Evolutionary conservation across 2,329 filamentous ascomycete genomes (phyloP).

Genomic region (Ceratocystis lukuohia): DNA sequence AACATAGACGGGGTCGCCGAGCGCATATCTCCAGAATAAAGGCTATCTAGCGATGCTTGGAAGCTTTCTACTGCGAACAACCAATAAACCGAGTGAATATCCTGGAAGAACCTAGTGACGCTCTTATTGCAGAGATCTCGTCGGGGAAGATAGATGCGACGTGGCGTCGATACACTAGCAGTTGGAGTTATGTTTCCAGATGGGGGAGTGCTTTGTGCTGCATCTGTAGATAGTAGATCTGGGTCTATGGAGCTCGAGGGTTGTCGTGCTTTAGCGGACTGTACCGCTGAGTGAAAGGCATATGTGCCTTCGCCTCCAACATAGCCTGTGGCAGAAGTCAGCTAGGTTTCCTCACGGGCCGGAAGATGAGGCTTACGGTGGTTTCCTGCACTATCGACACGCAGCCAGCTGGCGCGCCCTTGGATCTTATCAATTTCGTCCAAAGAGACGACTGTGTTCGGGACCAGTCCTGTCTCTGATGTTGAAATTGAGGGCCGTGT

Average conservation of each 20-base stretch:
- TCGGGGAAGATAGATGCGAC: constrained; percentile 23
- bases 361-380: neutral
- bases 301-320: constrained; percentile 23
- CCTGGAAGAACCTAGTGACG: constrained; percentile 24
- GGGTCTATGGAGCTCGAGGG: constrained; percentile 11
- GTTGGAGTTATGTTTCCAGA: neutral
- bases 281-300: constrained; percentile 23
- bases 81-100: constrained; percentile 25
- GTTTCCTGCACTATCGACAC: neutral
- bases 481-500: neutral
- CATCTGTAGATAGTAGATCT: neutral
- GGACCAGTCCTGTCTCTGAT: neutral
- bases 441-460: neutral
- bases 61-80: constrained; percentile 24
- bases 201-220: neutral
- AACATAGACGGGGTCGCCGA: constrained; percentile 23
- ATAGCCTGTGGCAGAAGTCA: constrained; percentile 19
- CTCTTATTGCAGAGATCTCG: constrained; percentile 24
- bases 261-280: constrained; percentile 21
- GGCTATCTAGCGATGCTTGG: constrained; percentile 22
- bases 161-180: constrained; percentile 20
- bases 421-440: constrained; percentile 10
- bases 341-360: neutral
- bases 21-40: constrained; percentile 23
- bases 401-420: neutral